Evolutionary conservation across 1,139 yeast species (phyloP).

Genomic region (Diutina sp.): DNA sequence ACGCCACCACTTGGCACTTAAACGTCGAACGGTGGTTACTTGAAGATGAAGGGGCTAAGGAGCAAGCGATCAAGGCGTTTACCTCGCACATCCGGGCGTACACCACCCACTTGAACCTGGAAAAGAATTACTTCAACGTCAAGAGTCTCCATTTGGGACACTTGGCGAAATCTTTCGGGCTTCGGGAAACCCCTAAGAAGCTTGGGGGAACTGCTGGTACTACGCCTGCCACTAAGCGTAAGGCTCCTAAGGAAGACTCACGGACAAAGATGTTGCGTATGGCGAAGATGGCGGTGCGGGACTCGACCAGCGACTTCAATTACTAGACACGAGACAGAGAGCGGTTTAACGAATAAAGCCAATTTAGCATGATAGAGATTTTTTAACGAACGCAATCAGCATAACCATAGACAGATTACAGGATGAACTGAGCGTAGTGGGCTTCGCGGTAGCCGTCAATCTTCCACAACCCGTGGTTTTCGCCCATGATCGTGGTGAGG

Average conservation of each 20-base stretch:
- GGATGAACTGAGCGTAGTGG: not conserved
- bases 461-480: constrained; percentile 67
- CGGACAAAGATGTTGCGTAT: constrained; percentile 62
- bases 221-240: constrained; percentile 10
- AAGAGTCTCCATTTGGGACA: constrained; percentile 84
- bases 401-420: not conserved
- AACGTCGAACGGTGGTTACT: constrained; percentile 80
- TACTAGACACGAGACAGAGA: constrained; percentile 13
- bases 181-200: constrained; percentile 86
- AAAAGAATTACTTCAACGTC: constrained; percentile 68
- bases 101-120: constrained; percentile 84
- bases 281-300: constrained; percentile 60
- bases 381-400: not conserved
- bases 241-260: constrained; percentile 37
- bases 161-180: constrained; percentile 85
- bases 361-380: not conserved
- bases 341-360: not conserved
- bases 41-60: constrained; percentile 49
- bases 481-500: constrained; percentile 53
- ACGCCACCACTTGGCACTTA: constrained; percentile 94
- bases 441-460: not conserved
- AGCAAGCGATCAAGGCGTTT: constrained; percentile 62
- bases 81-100: constrained; percentile 88
- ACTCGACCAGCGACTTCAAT: constrained; percentile 64
- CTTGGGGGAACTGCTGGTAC: constrained; percentile 27